Evolutionary conservation across 805 yeast species (phyloP), one percentile per base, ranked within the genome.

Genomic region (Saturnispora serradocipensis): DNA sequence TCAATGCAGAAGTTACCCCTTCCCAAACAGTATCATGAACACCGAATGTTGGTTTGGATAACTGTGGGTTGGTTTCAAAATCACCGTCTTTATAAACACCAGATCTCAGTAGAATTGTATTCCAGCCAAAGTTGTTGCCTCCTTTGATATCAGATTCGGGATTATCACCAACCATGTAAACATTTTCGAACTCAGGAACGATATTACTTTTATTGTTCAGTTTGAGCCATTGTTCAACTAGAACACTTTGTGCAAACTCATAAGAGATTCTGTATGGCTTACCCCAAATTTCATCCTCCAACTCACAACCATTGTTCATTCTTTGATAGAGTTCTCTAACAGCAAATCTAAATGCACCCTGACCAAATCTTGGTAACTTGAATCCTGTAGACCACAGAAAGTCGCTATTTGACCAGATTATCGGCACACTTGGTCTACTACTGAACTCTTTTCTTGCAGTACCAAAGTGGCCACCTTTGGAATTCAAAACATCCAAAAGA

Each of bases 121-220:
- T 80, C 98, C 98, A 93, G 2, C 97, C 96, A 63, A 82, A 82
- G 49, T 72, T 70, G 59, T 85, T 83, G 2, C 96, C 99, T 0
- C 99, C 99, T 54, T 75, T 74, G 50, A 93, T 93, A 64, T 93
- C 99, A 46, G 89, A 80, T 24, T 83, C 93, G 3, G 97, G 98
- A 65, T 93, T 93, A 68, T 93, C 99, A 24, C 99, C 99, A 34
- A 93, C 87, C 99, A 93, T 93, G 69, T 75, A 90, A 1, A 93
- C 84, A n/a, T 75, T 67, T 34, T 71, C 67, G 59, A 84, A 72
- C 9, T 76, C 63, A 0, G 85, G 85, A 13, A 62, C 53, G 48
- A 68, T 70, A 4, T 53, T n/a, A 2, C 30, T 45, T 7, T 43
- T 45, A 25, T 55, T 54, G 34, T 53, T 57, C 5, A 56, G 53